phyloP scores from a whole-genome alignment of 2,329 filamentous ascomycete genomes.

The Apiospora saccharicola region DNA sequence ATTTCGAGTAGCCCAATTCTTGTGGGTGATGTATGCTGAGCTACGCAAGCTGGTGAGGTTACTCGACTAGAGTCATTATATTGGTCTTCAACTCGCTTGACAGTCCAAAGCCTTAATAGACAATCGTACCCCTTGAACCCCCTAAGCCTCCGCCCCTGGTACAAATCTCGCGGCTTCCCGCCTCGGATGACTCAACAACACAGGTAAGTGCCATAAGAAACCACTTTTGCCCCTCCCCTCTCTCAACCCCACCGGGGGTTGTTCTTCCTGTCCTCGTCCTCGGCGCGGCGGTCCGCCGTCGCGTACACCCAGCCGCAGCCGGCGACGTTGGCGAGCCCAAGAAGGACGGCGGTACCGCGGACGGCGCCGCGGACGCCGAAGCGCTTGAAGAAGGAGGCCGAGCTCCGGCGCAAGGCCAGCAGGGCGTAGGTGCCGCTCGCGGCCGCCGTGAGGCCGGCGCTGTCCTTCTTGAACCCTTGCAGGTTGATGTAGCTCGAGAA shows the following conservation, averaged over 20 bases:
- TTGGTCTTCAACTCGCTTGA: too few species aligned
- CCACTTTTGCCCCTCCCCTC: background rate
- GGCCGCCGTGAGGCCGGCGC: slow-evolving; percentile 62
- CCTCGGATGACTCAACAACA: background rate
- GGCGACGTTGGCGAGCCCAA: slow-evolving; percentile 56
- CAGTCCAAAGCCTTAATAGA: too few species aligned
- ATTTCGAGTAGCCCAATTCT: background rate
- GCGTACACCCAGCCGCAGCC: slow-evolving; percentile 62
- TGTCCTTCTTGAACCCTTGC: slow-evolving; percentile 64
- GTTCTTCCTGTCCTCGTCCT: slow-evolving; percentile 55
- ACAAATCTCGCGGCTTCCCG: background rate
- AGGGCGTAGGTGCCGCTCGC: slow-evolving; percentile 66
- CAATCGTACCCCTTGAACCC: too few species aligned
- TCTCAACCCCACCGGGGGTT: slow-evolving; percentile 60
- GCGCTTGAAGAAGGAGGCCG: slow-evolving; percentile 44
- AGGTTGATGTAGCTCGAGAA: slow-evolving; percentile 67
- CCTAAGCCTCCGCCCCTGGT: background rate
- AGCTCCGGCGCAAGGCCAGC: slow-evolving; percentile 57
- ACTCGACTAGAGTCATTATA: background rate
- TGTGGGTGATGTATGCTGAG: background rate
- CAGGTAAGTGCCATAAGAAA: too few species aligned
- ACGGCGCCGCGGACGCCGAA: slow-evolving; percentile 58
- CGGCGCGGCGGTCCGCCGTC: slow-evolving; percentile 57
- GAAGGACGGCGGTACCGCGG: slow-evolving; percentile 57
- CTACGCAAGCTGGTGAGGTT: too few species aligned